Conservation (phyloP, 345 rosid species). For the Rhodomyrtus tomentosa region DNA sequence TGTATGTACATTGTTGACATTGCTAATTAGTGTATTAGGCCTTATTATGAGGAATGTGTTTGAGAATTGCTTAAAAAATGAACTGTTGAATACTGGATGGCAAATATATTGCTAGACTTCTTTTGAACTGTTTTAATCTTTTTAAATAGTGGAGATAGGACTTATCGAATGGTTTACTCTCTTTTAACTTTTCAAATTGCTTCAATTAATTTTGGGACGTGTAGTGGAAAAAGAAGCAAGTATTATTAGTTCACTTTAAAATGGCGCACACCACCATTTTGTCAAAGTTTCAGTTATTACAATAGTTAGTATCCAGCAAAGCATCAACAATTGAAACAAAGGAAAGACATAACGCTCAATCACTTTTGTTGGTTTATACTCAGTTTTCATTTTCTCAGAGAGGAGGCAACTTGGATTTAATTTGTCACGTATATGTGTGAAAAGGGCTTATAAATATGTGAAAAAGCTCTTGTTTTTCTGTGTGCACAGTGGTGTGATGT, state of each 20-base stretch:
- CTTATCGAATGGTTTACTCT: background rate
- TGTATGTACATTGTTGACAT: background rate
- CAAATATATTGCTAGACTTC: background rate
- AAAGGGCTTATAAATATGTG: background rate
- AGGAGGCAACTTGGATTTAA: background rate
- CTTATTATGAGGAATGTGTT: background rate
- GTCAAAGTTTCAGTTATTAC: background rate
- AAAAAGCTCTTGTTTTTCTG: background rate
- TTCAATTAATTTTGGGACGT: background rate
- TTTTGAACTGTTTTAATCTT: background rate
- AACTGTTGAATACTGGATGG: background rate
- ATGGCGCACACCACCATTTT: background rate
- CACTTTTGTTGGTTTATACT: background rate
- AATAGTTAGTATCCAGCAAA: background rate
- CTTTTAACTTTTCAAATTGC: background rate
- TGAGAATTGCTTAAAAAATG: background rate
- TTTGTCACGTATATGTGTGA: background rate
- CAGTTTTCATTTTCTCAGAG: background rate
- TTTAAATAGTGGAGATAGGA: background rate
- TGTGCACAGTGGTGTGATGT: background rate
- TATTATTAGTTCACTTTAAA: background rate
- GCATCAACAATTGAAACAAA: background rate
- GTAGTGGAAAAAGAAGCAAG: background rate
- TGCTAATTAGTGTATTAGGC: background rate
- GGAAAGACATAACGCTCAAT: background rate